A percentile compares a stretch with the other conserved stretches of the same genome.
Conservation (phyloP, 1,284 basidiomycete species). For the Ustilago curta region DNA sequence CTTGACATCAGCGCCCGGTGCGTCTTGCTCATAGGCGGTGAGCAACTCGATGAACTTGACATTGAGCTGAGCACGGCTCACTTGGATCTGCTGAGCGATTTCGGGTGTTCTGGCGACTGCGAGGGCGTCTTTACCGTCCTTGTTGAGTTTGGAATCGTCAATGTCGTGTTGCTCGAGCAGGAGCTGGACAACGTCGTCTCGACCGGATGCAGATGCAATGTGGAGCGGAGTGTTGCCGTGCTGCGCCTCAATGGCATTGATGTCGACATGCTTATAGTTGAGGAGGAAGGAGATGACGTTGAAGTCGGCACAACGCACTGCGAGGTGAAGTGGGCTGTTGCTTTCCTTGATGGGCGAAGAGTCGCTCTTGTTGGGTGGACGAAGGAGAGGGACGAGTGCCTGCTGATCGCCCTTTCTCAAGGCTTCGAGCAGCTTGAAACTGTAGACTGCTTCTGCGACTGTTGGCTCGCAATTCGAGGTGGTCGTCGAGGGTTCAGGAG, state of each 20-base stretch:
- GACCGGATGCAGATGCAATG: conserved; percentile 83
- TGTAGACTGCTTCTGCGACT: conserved; percentile 68
- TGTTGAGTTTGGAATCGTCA: conserved; percentile 83
- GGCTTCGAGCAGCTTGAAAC: conserved; percentile 83
- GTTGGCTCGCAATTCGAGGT: background rate
- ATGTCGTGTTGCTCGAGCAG: conserved; percentile 75
- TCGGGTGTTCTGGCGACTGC: conserved; percentile 78
- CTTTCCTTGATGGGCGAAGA: conserved; percentile 49
- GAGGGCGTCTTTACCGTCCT: conserved; percentile 77
- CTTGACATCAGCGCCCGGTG: conserved; percentile 73
- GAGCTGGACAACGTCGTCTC: conserved; percentile 77
- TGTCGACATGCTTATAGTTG: conserved; percentile 75
- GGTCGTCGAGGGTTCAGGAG: background rate
- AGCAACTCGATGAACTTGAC: conserved; percentile 81
- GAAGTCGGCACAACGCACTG: conserved; percentile 81
- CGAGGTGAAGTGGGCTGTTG: conserved; percentile 80
- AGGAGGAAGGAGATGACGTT: conserved; percentile 76
- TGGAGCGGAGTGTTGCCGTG: conserved; percentile 84
- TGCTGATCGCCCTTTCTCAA: conserved; percentile 70
- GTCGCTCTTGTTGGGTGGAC: conserved; percentile 12
- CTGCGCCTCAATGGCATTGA: conserved; percentile 64
- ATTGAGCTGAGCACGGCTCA: conserved; percentile 80
- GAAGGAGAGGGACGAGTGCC: conserved; percentile 66
- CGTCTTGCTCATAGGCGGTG: conserved; percentile 66
- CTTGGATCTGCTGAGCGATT: conserved; percentile 82